Evolutionary conservation across 2,329 filamentous ascomycete genomes (phyloP), one percentile per base, ranked within the genome.

Genomic region (Colletotrichum horii): DNA sequence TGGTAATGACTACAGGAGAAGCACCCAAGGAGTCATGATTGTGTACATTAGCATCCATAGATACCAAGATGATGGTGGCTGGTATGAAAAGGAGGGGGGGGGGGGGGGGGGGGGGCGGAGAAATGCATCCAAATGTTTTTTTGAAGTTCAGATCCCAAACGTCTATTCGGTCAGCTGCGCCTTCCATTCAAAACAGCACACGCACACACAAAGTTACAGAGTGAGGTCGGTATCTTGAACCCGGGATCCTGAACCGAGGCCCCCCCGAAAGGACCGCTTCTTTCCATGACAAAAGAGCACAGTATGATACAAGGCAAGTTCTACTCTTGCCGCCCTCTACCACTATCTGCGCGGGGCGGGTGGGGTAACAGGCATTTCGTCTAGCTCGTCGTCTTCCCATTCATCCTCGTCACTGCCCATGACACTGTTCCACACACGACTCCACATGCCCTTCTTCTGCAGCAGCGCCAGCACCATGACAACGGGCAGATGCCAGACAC

Each of bases 391-490:
- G 76, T 91, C 89, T 74, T 93, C 91, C 78, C 89, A 84, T 81
- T 87, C 84, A 2, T 91, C 91, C 24, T 91, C 88, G 3, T 90
- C 88, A 70, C 87, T 85, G 0, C 94, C 94, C 71, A 91, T 87
- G 0, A 94, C 85, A 71, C 91, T 91, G 71, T 88, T 90, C 92
- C 94, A 96, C n/a, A 96, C 91, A 19, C 96, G 90, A 78, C 92
- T 90, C 95, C 95, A 97, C 85, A 98, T 90, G 0, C 96, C 96
- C 86, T 96, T 98, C 90, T 99, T 99, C 85, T 98, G 95, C 71
- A 94, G 91, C 84, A 98, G 93, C 4, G 96, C 96, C 76, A 98
- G 87, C 62, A 98, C 95, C 89, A 99, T 92, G 56, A 98, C 90
- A 30, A 94, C 94, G 0, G 97, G 97, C 64, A 99, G 84, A 86